Percentiles rank a stretch among this genome's conserved stretches.
phyloP scores from a whole-genome alignment of 805 yeast genomes.

The Yarrowia sp. region DNA sequence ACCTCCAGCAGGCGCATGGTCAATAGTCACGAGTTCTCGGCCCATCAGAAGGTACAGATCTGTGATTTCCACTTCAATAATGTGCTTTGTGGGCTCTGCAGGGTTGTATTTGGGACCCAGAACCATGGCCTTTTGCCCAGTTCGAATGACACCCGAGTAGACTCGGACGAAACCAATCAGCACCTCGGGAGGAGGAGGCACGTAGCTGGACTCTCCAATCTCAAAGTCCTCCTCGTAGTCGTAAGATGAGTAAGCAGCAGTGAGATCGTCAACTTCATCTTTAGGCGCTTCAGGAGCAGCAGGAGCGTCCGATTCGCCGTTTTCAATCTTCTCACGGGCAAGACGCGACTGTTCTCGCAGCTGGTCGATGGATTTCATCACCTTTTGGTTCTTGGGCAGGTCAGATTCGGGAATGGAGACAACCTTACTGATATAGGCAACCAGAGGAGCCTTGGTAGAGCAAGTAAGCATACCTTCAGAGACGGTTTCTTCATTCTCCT shows the following conservation, averaged over 20 bases:
- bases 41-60: constrained; percentile 90
- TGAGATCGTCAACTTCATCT: constrained; percentile 51
- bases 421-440: constrained; percentile 89
- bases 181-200: constrained; percentile 57
- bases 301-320: constrained; percentile 28
- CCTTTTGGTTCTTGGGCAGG: constrained; percentile 62
- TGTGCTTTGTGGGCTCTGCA: constrained; percentile 59
- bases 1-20: constrained; percentile 90
- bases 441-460: constrained; percentile 66
- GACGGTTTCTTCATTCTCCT: constrained; percentile 46
- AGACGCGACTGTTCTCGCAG: constrained; percentile 43
- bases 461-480: constrained; percentile 68
- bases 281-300: constrained; percentile 40
- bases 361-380: constrained; percentile 48
- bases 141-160: constrained; percentile 79
- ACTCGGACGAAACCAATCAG: constrained; percentile 88
- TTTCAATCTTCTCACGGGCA: constrained; percentile 44
- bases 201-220: constrained; percentile 51
- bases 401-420: constrained; percentile 83
- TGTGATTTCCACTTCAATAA: constrained; percentile 64
- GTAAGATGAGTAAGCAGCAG: constrained; percentile 55
- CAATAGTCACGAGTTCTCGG: constrained; percentile 77
- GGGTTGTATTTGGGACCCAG: constrained; percentile 91
- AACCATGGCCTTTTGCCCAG: constrained; percentile 77
- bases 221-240: constrained; percentile 60